These are phyloP conservation scores for Russula vinacea DNA, from an alignment of 768 basidiomycete species.

Conservation along the genomic window DNA sequence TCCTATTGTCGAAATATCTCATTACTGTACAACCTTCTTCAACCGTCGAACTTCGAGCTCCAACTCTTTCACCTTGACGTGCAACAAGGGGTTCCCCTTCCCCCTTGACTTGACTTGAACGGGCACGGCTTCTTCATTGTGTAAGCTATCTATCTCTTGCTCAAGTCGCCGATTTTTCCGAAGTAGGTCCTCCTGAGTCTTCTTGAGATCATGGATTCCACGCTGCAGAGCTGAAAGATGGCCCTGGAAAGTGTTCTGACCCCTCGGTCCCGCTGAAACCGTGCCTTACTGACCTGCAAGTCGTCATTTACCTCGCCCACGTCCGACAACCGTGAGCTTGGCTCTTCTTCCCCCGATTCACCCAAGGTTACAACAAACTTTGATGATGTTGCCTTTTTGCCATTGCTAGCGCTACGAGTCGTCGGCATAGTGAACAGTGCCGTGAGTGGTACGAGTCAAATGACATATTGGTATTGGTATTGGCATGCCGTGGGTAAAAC, in stretches of 20 bases:
- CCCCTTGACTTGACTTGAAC: conserved; percentile 14
- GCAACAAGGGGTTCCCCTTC: conserved; percentile 22
- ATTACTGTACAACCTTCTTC: conserved; percentile 36
- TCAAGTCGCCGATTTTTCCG: conserved; percentile 11
- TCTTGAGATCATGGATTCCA: conserved; percentile 13
- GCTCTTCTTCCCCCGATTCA: background rate
- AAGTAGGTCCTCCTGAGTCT: background rate
- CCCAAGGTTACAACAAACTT: background rate
- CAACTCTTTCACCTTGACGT: conserved; percentile 31
- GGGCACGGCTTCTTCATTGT: conserved; percentile 9
- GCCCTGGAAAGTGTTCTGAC: background rate
- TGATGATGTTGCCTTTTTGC: conserved; percentile 5
- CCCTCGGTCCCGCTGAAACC: background rate
- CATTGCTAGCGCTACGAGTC: conserved; percentile 20
- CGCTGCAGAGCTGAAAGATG: conserved; percentile 19
- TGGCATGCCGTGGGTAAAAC: conserved; percentile 1
- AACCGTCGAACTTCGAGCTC: conserved; percentile 31
- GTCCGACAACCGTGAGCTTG: background rate
- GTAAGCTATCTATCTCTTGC: conserved; percentile 14
- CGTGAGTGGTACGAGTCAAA: background rate
- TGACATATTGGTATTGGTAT: background rate
- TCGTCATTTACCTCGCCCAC: background rate
- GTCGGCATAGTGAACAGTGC: conserved; percentile 13
- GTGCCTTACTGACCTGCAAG: conserved; percentile 1
- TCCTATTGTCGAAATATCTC: conserved; percentile 1